These are phyloP conservation scores for Yamadazyma mexicana DNA, from an alignment of 1,139 yeast species.

Conservation along the genomic window DNA sequence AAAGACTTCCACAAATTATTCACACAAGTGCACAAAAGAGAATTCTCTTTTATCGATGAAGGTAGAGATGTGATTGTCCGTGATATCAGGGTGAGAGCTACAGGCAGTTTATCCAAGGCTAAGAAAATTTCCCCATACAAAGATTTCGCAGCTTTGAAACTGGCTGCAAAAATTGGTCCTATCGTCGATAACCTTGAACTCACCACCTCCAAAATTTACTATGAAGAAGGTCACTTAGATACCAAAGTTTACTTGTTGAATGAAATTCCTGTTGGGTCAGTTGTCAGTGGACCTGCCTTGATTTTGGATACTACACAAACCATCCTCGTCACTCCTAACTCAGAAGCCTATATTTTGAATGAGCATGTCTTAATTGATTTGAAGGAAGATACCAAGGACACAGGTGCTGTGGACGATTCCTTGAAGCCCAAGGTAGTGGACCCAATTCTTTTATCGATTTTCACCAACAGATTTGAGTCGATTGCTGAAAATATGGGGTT, in stretches of 20 bases:
- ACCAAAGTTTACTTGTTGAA: conserved; percentile 43
- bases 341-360: conserved; percentile 59
- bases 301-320: conserved; percentile 88
- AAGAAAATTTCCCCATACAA: conserved; percentile 12
- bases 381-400: conserved; percentile 19
- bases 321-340: conserved; percentile 70
- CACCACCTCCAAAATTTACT: conserved; percentile 6
- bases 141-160: conserved; percentile 4
- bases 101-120: conserved; percentile 11
- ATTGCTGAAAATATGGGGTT: conserved; percentile 89
- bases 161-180: neutral
- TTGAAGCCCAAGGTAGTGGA: conserved; percentile 36
- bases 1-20: conserved; percentile 35
- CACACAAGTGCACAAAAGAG: conserved; percentile 54
- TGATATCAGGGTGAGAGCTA: conserved; percentile 18
- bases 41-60: conserved; percentile 64
- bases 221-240: conserved; percentile 11
- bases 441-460: conserved; percentile 72
- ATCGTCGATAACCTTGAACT: neutral
- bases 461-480: conserved; percentile 81
- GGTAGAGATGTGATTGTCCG: conserved; percentile 42
- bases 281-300: conserved; percentile 74
- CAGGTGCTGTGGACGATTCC: conserved; percentile 18
- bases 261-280: conserved; percentile 52
- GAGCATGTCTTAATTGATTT: conserved; percentile 47